phyloP scores from a whole-genome alignment of 176 grass and related monocot species.

The Phragmites australis region DNA sequence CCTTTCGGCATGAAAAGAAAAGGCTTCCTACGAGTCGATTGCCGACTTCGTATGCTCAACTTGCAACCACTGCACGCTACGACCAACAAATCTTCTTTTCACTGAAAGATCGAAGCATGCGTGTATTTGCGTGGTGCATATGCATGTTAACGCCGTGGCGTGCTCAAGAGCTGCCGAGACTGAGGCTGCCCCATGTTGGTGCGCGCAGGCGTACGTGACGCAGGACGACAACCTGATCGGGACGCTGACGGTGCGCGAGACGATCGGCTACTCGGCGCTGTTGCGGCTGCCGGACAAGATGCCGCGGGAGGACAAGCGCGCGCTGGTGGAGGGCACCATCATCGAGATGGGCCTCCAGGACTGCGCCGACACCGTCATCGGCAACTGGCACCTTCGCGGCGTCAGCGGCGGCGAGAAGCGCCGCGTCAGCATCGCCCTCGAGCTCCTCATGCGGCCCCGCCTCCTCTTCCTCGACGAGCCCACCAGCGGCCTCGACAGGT shows the following conservation, averaged over 20 bases:
- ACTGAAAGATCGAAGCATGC: not conserved
- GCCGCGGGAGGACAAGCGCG: constrained; percentile 80
- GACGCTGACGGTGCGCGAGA: constrained; percentile 96
- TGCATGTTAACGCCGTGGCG: too few species aligned
- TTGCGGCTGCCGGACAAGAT: constrained; percentile 96
- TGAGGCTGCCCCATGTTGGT: not conserved
- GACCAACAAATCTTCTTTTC: too few species aligned
- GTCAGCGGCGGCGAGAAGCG: constrained; percentile 98
- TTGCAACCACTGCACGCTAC: too few species aligned
- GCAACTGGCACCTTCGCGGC: constrained; percentile 97
- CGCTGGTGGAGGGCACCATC: constrained; percentile 92
- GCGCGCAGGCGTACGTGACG: constrained; percentile 82
- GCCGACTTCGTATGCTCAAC: too few species aligned
- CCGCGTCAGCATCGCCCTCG: constrained; percentile 95
- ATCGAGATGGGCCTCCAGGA: constrained; percentile 97
- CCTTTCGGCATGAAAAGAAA: not conserved
- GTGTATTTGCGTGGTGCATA: too few species aligned
- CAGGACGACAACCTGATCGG: constrained; percentile 99
- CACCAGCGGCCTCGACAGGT: constrained; percentile 99
- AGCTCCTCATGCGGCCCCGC: constrained; percentile 94
- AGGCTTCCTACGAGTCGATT: too few species aligned
- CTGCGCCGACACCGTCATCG: constrained; percentile 92
- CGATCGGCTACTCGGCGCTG: constrained; percentile 88
- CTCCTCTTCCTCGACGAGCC: constrained; percentile 99
- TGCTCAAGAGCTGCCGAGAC: too few species aligned